Percentiles rank a stretch among this genome's conserved stretches.
phyloP scores from a whole-genome alignment of 1,139 yeast genomes.

The Yamadazyma triangularis region DNA sequence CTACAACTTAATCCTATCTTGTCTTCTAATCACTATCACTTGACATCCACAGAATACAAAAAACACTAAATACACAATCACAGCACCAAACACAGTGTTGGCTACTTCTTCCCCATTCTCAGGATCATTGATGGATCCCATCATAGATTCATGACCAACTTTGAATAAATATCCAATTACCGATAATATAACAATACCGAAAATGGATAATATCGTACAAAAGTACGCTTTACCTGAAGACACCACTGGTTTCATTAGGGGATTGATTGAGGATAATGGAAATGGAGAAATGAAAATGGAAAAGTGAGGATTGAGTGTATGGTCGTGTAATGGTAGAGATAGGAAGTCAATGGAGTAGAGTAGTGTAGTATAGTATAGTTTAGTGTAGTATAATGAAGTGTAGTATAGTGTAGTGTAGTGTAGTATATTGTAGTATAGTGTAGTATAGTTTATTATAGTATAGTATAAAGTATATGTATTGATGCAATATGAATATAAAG shows the following conservation, averaged over 20 bases:
- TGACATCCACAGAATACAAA: constrained; percentile 89
- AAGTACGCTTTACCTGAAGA: constrained; percentile 84
- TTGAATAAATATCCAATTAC: constrained; percentile 80
- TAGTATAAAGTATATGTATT: too few species aligned
- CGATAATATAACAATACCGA: constrained; percentile 82
- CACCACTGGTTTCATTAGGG: constrained; percentile 30
- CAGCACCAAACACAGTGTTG: constrained; percentile 84
- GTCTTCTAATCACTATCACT: constrained; percentile 57
- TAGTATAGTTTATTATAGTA: too few species aligned
- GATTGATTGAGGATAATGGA: too few species aligned
- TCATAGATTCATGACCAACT: constrained; percentile 81
- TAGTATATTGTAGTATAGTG: too few species aligned
- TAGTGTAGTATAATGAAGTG: too few species aligned
- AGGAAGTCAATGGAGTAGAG: too few species aligned
- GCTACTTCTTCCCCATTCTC: constrained; percentile 94
- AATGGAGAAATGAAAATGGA: too few species aligned
- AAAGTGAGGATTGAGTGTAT: too few species aligned
- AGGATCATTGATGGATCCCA: constrained; percentile 89
- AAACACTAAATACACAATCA: constrained; percentile 72
- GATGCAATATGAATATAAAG: too few species aligned
- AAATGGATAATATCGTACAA: constrained; percentile 88
- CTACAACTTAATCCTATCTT: constrained; percentile 47
- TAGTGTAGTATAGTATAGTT: too few species aligned
- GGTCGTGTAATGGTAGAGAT: too few species aligned
- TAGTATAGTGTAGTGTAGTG: too few species aligned